These are phyloP conservation scores for Flaveria sonorensis DNA, from an alignment of 129 eudicot genomes.

Conservation along the genomic window DNA sequence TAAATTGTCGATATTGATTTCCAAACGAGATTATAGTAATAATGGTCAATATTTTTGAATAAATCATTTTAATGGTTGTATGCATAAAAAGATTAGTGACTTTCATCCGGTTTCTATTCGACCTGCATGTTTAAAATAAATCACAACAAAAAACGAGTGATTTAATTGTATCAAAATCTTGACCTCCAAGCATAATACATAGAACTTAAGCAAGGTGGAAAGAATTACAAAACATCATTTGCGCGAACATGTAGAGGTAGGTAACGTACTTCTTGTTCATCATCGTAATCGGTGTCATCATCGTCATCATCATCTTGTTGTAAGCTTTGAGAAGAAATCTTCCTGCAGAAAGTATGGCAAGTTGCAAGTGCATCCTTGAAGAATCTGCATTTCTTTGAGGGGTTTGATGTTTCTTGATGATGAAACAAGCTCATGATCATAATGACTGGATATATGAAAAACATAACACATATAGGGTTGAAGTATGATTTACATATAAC, in stretches of 20 bases:
- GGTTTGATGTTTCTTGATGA: conserved; percentile 49
- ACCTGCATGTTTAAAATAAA: too few relatives aligned
- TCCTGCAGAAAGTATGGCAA: conserved; percentile 55
- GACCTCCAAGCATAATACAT: background rate
- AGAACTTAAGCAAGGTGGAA: background rate
- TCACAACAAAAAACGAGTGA: background rate
- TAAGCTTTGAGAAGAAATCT: conserved; percentile 34
- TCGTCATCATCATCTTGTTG: conserved; percentile 46
- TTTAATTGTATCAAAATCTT: background rate
- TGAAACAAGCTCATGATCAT: conserved; percentile 42
- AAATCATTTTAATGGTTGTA: conserved; percentile 3
- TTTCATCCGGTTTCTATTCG: background rate
- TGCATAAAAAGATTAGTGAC: background rate
- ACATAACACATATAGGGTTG: background rate
- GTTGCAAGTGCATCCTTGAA: conserved; percentile 53
- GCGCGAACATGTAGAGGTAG: conserved; percentile 9
- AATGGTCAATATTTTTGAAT: background rate
- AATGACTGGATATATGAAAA: background rate
- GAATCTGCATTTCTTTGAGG: conserved; percentile 62
- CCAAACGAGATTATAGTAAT: background rate
- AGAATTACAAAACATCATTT: background rate
- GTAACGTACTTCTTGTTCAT: conserved; percentile 68
- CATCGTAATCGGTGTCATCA: conserved; percentile 43
- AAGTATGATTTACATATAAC: conserved; percentile 30
- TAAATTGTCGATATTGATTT: too few relatives aligned